These are phyloP conservation scores for Aspergillus thermomutatus DNA, from an alignment of 2,329 filamentous ascomycete species.

Conservation along the genomic window DNA sequence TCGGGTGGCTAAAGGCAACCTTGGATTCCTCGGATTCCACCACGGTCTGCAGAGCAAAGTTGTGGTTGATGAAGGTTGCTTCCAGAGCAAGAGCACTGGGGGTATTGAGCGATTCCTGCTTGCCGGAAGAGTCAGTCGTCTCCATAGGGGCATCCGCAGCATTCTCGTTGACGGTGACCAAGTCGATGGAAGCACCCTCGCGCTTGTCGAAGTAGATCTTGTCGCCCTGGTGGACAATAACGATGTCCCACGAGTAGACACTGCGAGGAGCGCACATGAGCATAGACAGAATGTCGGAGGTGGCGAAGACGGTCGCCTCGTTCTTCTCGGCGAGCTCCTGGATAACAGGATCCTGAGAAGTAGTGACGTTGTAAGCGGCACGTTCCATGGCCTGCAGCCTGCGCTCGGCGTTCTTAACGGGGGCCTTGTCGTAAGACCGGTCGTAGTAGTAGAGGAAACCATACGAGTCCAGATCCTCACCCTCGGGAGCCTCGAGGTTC, in stretches of 20 bases:
- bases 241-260: slow-evolving; percentile 97
- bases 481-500: slow-evolving; percentile 90
- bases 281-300: slow-evolving; percentile 96
- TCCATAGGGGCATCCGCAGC: slow-evolving; percentile 92
- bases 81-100: slow-evolving; percentile 91
- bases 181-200: slow-evolving; percentile 88
- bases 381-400: slow-evolving; percentile 87
- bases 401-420: slow-evolving; percentile 82
- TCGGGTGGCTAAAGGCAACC: slow-evolving; percentile 79
- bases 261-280: slow-evolving; percentile 97
- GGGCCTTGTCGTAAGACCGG: slow-evolving; percentile 87
- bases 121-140: slow-evolving; percentile 64
- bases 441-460: slow-evolving; percentile 99
- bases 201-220: slow-evolving; percentile 99
- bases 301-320: slow-evolving; percentile 94
- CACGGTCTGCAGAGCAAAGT: slow-evolving; percentile 96
- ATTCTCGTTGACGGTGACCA: slow-evolving; percentile 99
- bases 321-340: slow-evolving; percentile 95
- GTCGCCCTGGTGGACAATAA: slow-evolving; percentile 87
- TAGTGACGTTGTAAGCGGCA: slow-evolving; percentile 96
- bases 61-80: slow-evolving; percentile 99
- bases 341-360: slow-evolving; percentile 91
- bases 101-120: slow-evolving; percentile 93
- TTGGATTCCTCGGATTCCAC: slow-evolving; percentile 74
- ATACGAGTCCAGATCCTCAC: slow-evolving; percentile 92